Conservation (phyloP, 1,284 basidiomycete genomes). For the Puccinia triticina region DNA sequence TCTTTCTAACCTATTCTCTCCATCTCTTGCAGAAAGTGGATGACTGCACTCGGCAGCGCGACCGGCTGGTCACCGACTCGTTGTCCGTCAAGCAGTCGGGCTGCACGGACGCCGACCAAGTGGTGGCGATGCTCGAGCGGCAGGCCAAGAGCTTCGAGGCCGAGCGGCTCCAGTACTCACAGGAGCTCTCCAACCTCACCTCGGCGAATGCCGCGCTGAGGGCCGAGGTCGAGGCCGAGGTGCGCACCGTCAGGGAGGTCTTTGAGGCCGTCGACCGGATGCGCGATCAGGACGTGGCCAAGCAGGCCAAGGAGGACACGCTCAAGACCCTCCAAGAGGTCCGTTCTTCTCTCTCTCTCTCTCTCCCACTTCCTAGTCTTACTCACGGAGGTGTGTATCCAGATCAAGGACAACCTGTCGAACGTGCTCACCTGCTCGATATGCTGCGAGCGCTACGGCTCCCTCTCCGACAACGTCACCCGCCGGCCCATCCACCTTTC, state of each 20-base stretch:
- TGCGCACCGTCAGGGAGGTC: constrained; percentile 18
- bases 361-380: neutral
- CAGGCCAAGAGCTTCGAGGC: constrained; percentile 22
- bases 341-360: neutral
- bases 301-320: constrained; percentile 1
- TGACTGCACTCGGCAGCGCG: constrained; percentile 31
- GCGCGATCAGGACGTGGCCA: neutral
- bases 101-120: neutral
- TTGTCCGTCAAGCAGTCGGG: neutral
- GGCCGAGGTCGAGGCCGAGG: constrained; percentile 38
- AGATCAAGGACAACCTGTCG: constrained; percentile 45
- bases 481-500: constrained; percentile 47
- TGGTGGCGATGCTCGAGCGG: neutral
- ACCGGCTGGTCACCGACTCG: constrained; percentile 9
- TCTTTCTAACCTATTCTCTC: neutral
- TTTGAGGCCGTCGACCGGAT: constrained; percentile 22
- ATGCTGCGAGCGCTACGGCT: constrained; percentile 45
- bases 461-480: constrained; percentile 20
- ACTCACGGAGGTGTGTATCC: too few species aligned
- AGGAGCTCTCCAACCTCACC: constrained; percentile 17
- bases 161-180: neutral
- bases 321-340: constrained; percentile 31
- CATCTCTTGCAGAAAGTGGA: constrained; percentile 30
- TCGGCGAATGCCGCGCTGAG: constrained; percentile 17
- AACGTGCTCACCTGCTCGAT: constrained; percentile 45